Percentiles rank a stretch among this genome's conserved stretches.
Conservation (phyloP, 2,329 filamentous ascomycete genomes). For the Fusarium buxicola region DNA sequence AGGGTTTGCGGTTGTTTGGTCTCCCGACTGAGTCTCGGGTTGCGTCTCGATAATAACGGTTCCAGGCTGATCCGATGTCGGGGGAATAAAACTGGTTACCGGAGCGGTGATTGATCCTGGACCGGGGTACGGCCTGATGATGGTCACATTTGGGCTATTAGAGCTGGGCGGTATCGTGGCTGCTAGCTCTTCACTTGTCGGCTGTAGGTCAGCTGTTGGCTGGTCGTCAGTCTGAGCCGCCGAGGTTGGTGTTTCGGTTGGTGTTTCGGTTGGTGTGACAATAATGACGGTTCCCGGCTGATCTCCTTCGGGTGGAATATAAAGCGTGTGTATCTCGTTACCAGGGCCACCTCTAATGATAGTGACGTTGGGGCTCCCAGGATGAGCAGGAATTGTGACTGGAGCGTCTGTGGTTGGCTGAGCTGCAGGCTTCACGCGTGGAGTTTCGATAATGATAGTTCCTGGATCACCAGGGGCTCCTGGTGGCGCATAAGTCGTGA, state of each 20-base stretch:
- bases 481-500: conserved; percentile 13
- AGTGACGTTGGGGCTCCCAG: conserved; percentile 16
- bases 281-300: conserved; percentile 20
- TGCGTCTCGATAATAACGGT: conserved; percentile 20
- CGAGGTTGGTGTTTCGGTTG: not conserved
- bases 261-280: conserved; percentile 2
- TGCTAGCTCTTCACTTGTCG: not conserved
- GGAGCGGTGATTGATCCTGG: conserved; percentile 13
- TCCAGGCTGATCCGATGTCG: conserved; percentile 11
- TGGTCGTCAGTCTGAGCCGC: not conserved
- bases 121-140: conserved; percentile 18
- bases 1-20: not conserved
- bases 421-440: not conserved
- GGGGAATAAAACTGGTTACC: conserved; percentile 11
- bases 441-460: conserved; percentile 15
- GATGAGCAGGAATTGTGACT: conserved; percentile 2
- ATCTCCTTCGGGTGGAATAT: conserved; percentile 6
- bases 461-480: conserved; percentile 4
- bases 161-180: conserved; percentile 13
- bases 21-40: not conserved
- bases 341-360: conserved; percentile 13
- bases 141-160: conserved; percentile 13
- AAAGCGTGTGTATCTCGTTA: conserved; percentile 6
- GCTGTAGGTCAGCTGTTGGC: not conserved
- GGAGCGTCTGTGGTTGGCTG: not conserved